These are phyloP conservation scores for Danielozyma ontarioensis DNA, from an alignment of 805 yeast species.

Conservation along the genomic window DNA sequence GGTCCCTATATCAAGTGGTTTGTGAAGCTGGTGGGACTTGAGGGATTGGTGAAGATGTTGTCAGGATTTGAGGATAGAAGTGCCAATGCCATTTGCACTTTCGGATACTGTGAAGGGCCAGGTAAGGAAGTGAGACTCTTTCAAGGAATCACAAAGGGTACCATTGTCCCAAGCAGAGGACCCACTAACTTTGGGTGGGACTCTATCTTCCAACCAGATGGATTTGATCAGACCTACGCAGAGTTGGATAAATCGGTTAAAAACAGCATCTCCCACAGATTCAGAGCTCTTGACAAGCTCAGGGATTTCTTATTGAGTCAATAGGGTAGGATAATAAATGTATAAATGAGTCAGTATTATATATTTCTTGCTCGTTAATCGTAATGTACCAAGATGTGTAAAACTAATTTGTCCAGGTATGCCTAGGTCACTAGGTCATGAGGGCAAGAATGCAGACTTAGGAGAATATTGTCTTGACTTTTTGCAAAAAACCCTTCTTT, in stretches of 20 bases:
- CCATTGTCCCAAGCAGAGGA: conserved; percentile 73
- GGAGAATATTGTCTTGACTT: conserved; percentile 43
- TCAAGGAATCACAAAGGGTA: conserved; percentile 81
- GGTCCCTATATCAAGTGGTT: conserved; percentile 98
- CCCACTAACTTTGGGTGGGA: conserved; percentile 90
- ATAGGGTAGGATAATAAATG: too few relatives aligned
- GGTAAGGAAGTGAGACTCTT: conserved; percentile 68
- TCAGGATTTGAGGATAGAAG: conserved; percentile 76
- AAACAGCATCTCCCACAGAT: conserved; percentile 84
- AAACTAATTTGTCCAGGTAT: too few relatives aligned
- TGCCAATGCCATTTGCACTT: conserved; percentile 87
- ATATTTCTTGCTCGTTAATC: too few relatives aligned
- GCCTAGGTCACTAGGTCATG: too few relatives aligned
- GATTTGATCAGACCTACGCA: conserved; percentile 67
- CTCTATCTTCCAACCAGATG: conserved; percentile 80
- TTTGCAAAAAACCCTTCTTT: conserved; percentile 37
- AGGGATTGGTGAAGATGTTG: conserved; percentile 72
- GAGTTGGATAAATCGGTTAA: conserved; percentile 77
- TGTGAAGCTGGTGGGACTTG: conserved; percentile 65
- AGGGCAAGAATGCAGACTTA: too few relatives aligned
- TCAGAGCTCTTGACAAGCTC: conserved; percentile 71
- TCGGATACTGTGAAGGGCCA: conserved; percentile 85
- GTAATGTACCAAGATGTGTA: too few relatives aligned
- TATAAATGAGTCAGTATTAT: too few relatives aligned
- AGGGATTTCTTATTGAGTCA: conserved; percentile 55